phyloP scores from a whole-genome alignment of 495 filamentous ascomycete genomes.

The Daldinia bambusicola region DNA sequence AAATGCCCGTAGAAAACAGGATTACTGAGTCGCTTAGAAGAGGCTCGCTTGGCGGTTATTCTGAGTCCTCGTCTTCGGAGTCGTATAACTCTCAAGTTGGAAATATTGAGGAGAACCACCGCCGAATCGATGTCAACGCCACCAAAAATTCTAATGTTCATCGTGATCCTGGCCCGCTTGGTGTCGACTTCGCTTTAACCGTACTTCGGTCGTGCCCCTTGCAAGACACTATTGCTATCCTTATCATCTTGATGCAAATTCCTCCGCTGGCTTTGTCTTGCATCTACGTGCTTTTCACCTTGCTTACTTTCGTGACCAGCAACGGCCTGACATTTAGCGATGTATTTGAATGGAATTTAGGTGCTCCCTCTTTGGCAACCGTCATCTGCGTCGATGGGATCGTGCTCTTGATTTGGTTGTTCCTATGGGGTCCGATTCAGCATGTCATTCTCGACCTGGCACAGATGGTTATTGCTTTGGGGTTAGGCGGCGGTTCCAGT shows the following conservation, averaged over 20 bases:
- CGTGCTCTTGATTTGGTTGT: slow-evolving; percentile 85
- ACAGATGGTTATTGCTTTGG: slow-evolving; percentile 94
- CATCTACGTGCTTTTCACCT: slow-evolving; percentile 92
- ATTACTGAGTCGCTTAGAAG: slow-evolving; percentile 53
- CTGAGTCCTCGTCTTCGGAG: slow-evolving; percentile 62
- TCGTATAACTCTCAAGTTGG: slow-evolving; percentile 52
- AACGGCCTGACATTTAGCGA: slow-evolving; percentile 62
- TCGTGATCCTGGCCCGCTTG: slow-evolving; percentile 69
- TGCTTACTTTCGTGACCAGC: slow-evolving; percentile 87
- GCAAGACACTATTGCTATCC: slow-evolving; percentile 94
- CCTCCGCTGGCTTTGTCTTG: slow-evolving; percentile 88
- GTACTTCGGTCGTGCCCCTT: slow-evolving; percentile 91
- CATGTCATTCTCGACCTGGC: slow-evolving; percentile 92
- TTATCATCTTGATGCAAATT: slow-evolving; percentile 97
- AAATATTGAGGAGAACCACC: slow-evolving; percentile 60
- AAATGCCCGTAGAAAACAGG: slow-evolving; percentile 55
- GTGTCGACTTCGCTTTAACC: slow-evolving; percentile 73
- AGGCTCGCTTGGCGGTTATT: slow-evolving; percentile 57
- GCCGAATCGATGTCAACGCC: slow-evolving; percentile 71
- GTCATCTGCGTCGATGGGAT: slow-evolving; percentile 84
- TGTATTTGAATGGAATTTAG: slow-evolving; percentile 63
- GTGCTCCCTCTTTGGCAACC: slow-evolving; percentile 78
- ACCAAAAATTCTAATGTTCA: slow-evolving; percentile 73
- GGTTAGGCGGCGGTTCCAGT: slow-evolving; percentile 85
- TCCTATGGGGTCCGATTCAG: slow-evolving; percentile 88